phyloP scores from a whole-genome alignment of 1,284 basidiomycete species.

The Ustilago vetiveriae region DNA sequence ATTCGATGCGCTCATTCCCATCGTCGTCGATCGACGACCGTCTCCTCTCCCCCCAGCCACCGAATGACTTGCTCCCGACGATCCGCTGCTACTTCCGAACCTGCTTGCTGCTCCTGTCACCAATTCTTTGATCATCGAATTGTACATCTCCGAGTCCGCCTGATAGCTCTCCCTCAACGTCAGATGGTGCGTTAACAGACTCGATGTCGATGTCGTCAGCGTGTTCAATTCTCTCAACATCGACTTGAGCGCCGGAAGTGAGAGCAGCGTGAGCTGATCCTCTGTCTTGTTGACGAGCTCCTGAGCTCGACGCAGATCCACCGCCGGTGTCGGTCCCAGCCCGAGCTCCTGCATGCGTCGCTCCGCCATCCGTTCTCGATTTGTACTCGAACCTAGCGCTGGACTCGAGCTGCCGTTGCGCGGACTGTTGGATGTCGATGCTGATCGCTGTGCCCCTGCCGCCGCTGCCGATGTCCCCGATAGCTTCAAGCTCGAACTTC shows the following conservation, averaged over 20 bases:
- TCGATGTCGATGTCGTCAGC: constrained; percentile 52
- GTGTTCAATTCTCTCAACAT: constrained; percentile 53
- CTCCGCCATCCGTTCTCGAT: constrained; percentile 48
- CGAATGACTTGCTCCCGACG: constrained; percentile 12
- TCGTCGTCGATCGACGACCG: constrained; percentile 26
- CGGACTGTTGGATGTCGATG: constrained; percentile 41
- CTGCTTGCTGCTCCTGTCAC: constrained; percentile 60
- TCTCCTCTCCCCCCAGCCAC: constrained; percentile 23
- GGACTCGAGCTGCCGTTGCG: constrained; percentile 37
- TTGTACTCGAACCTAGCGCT: constrained; percentile 31
- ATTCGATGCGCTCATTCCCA: constrained; percentile 16
- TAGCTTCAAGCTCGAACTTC: constrained; percentile 31
- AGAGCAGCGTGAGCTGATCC: constrained; percentile 59
- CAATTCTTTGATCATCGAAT: constrained; percentile 64
- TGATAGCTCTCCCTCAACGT: constrained; percentile 58
- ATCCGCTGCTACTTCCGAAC: constrained; percentile 22
- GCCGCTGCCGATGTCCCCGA: constrained; percentile 4
- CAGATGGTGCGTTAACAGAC: constrained; percentile 61
- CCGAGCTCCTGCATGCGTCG: constrained; percentile 55
- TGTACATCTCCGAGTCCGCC: constrained; percentile 64
- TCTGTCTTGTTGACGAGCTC: constrained; percentile 48
- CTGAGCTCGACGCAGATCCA: constrained; percentile 52
- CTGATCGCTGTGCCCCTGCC: constrained; percentile 23
- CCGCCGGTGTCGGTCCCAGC: constrained; percentile 34
- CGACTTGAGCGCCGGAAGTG: constrained; percentile 57